Conservation (phyloP, 192 early-diverging fungal species). For the Ambispora gerdemannii region DNA sequence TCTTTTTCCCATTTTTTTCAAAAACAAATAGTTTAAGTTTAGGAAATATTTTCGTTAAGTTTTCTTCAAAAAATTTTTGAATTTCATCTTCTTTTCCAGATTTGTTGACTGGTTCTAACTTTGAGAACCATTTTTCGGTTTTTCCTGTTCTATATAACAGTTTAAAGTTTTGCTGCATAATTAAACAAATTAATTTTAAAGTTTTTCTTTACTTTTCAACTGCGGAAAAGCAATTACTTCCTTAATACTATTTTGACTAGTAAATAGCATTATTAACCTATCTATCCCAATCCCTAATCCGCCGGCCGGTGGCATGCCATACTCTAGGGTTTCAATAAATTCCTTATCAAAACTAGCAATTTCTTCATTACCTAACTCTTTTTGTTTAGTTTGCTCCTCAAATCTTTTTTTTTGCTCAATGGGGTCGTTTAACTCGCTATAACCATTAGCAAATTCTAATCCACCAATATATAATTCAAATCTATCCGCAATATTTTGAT, state of each 20-base stretch:
- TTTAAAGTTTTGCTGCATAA: too few species aligned
- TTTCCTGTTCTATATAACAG: too few species aligned
- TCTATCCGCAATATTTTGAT: conserved; percentile 53
- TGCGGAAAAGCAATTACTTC: conserved; percentile 81
- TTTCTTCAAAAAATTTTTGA: too few species aligned
- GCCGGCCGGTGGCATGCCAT: conserved; percentile 80
- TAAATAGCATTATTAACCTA: conserved; percentile 69
- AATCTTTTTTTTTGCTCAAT: conserved; percentile 68
- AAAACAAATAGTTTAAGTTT: too few species aligned
- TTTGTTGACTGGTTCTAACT: too few species aligned
- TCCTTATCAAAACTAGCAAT: conserved; percentile 67
- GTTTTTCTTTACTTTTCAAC: conserved; percentile 1
- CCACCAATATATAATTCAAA: conserved; percentile 79
- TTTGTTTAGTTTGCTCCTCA: conserved; percentile 58
- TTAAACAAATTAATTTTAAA: too few species aligned
- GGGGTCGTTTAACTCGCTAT: conserved; percentile 89
- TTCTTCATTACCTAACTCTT: conserved; percentile 70
- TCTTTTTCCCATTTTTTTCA: too few species aligned
- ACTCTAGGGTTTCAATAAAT: conserved; percentile 77
- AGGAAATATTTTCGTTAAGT: too few species aligned
- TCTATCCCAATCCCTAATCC: conserved; percentile 93
- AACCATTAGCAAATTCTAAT: conserved; percentile 82
- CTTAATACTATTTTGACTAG: conserved; percentile 64
- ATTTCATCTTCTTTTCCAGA: too few species aligned
- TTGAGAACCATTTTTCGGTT: too few species aligned